Percentiles rank a stretch among this genome's conserved stretches.
Conservation (phyloP, 352 stramenopile genomes). For the Peronosclerospora sorghi region DNA sequence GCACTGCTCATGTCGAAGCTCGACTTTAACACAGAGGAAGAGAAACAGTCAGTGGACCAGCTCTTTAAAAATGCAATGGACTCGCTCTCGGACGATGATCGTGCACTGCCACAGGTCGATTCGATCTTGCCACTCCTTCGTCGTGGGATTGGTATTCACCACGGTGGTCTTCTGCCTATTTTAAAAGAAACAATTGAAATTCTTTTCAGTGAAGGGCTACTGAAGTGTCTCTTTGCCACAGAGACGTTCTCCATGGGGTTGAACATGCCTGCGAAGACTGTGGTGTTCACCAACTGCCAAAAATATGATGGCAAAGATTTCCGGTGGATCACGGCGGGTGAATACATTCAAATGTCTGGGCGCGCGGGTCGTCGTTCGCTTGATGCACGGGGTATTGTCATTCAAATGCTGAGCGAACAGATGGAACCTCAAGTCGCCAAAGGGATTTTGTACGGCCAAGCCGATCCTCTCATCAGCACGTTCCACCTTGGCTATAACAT, state of each 20-base stretch:
- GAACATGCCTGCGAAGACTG: constrained; percentile 99
- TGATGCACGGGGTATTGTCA: constrained; percentile 95
- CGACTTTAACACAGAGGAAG: constrained; percentile 96
- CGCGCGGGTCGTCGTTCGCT: constrained; percentile 95
- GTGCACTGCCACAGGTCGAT: constrained; percentile 94
- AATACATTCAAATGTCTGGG: constrained; percentile 94
- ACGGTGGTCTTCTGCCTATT: constrained; percentile 97
- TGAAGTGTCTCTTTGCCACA: constrained; percentile 98
- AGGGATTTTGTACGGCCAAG: constrained; percentile 83
- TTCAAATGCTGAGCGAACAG: constrained; percentile 99
- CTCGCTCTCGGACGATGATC: constrained; percentile 93
- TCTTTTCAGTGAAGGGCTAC: constrained; percentile 89
- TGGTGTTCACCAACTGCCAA: constrained; percentile 95
- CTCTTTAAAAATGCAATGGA: constrained; percentile 98
- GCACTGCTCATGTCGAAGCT: constrained; percentile 88
- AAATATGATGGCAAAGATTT: constrained; percentile 96
- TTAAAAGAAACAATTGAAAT: constrained; percentile 97
- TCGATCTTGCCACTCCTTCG: constrained; percentile 94
- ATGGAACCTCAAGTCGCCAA: constrained; percentile 97
- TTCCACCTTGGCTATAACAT: constrained; percentile 99
- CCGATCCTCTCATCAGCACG: constrained; percentile 54
- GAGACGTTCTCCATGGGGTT: constrained; percentile 97
- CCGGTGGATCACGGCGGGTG: constrained; percentile 92
- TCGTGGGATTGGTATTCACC: constrained; percentile 99
- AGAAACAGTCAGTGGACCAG: constrained; percentile 95